These are phyloP conservation scores for Monosporascus sp. DNA, from an alignment of 2,329 filamentous ascomycete genomes.

Conservation along the genomic window DNA sequence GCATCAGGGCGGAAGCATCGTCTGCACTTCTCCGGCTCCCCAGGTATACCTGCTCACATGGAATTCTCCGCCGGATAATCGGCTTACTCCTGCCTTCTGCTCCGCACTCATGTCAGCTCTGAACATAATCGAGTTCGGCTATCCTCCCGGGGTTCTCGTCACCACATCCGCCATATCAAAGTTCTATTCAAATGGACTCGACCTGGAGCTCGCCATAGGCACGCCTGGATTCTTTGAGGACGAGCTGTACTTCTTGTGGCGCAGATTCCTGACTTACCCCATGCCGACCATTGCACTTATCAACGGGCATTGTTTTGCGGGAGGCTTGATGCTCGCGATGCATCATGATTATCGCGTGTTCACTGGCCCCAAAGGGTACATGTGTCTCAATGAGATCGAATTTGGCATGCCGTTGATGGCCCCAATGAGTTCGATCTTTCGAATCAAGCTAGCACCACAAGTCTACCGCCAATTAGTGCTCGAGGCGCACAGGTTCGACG, in stretches of 20 bases:
- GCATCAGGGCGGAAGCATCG: constrained; percentile 52
- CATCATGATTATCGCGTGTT: constrained; percentile 80
- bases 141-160: constrained; percentile 67
- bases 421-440: constrained; percentile 70
- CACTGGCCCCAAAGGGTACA: constrained; percentile 60
- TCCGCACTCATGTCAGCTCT: constrained; percentile 63
- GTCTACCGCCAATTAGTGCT: constrained; percentile 62
- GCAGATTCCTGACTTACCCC: constrained; percentile 63
- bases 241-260: constrained; percentile 60
- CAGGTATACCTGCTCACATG: constrained; percentile 70
- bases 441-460: constrained; percentile 56
- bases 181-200: constrained; percentile 81
- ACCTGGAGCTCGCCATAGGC: constrained; percentile 60
- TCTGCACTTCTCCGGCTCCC: constrained; percentile 55
- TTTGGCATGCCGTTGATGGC: constrained; percentile 71
- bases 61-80: constrained; percentile 68
- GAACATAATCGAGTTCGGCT: constrained; percentile 66
- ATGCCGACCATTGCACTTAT: constrained; percentile 79
- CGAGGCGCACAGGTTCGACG: constrained; percentile 66
- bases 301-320: constrained; percentile 78
- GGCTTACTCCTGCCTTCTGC: constrained; percentile 65
- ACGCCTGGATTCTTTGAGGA: constrained; percentile 57
- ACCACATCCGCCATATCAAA: constrained; percentile 72
- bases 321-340: constrained; percentile 75
- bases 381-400: constrained; percentile 77